Evolutionary conservation across 169 alveolate genomes (phyloP), one percentile per base, ranked within the genome.

Genomic region (Toxoplasma gondii): DNA sequence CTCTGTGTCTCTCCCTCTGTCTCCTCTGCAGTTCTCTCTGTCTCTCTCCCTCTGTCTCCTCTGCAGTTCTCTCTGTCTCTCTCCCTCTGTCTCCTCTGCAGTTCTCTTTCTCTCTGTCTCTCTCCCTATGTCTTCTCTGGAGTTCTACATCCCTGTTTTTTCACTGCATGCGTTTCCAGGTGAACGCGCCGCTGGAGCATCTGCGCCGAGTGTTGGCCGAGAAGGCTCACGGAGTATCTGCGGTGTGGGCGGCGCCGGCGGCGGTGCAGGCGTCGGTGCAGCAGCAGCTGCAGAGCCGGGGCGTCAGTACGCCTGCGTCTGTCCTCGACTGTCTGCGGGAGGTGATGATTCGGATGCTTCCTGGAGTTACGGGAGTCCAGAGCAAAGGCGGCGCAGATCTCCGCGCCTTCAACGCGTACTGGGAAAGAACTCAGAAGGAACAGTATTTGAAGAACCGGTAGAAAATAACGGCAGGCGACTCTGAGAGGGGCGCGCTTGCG

Each of bases 381-480:
- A 39, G 16, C 53, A 82, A 82, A 41, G 41, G 90, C 64, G 90
- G 90, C 38, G 38, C 36, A 31, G 90, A 82, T 49, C 67, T 82
- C 53, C 31, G 29, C 7, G 31, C 58, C 19, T 82, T 82, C 64
- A 44, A 24, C 67, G 67, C 31, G 69, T 82, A 82, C 67, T 82
- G 90, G 90, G 90, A 82, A 67, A 82, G 27, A 36, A 82, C 90
- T 12, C 90, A 82, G 67, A 12, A 43, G 90, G 90, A 82, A 17
- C 90, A 82, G 90, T 82, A 82, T 24, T 24, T 82, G 90, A 82
- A 82, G 45, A 78, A 31, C 22, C 58, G 22, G n/a, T 38, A 70
- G 39, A 34, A 12, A 70, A 34, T 70, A 16, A 16, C 27, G 27
- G 29, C 10, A 16, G 83, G 27, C 58, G 58, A 4, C 4, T 4